Conservation (phyloP, 2,329 filamentous ascomycete genomes). For the Metarhizium album region DNA sequence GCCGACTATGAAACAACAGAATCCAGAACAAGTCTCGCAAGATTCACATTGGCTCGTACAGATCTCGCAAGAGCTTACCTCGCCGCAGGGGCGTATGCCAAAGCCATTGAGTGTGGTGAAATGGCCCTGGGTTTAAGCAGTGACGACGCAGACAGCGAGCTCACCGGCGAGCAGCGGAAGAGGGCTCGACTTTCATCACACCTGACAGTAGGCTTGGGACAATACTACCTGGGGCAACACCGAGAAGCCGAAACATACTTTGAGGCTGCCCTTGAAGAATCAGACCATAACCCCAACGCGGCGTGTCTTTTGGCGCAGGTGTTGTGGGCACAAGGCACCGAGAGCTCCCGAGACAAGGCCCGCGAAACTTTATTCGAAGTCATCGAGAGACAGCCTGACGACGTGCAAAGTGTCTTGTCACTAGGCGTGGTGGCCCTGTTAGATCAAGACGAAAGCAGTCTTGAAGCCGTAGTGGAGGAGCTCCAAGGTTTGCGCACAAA, state of each 20-base stretch:
- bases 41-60: conserved; percentile 72
- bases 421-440: conserved; percentile 76
- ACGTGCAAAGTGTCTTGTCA: conserved; percentile 70
- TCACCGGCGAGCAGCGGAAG: conserved; percentile 52
- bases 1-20: conserved; percentile 77
- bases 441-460: conserved; percentile 65
- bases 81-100: conserved; percentile 50
- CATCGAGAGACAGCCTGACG: conserved; percentile 61
- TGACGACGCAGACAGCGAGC: conserved; percentile 57
- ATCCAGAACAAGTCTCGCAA: conserved; percentile 59
- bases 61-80: conserved; percentile 81
- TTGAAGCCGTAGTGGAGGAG: conserved; percentile 72
- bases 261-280: conserved; percentile 67
- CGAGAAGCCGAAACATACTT: conserved; percentile 69
- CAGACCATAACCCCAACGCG: conserved; percentile 65
- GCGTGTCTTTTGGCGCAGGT: conserved; percentile 84
- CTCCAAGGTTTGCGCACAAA: conserved; percentile 61
- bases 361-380: conserved; percentile 70
- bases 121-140: conserved; percentile 68
- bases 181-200: conserved; percentile 75
- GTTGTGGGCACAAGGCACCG: conserved; percentile 78
- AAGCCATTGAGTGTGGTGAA: conserved; percentile 70
- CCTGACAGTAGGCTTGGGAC: conserved; percentile 72
- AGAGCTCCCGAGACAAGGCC: conserved; percentile 63
- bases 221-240: conserved; percentile 59